Evolutionary conservation across 768 basidiomycete genomes (phyloP), one percentile per base, ranked within the genome.

Genomic region (Rhodotorula toruloides): DNA sequence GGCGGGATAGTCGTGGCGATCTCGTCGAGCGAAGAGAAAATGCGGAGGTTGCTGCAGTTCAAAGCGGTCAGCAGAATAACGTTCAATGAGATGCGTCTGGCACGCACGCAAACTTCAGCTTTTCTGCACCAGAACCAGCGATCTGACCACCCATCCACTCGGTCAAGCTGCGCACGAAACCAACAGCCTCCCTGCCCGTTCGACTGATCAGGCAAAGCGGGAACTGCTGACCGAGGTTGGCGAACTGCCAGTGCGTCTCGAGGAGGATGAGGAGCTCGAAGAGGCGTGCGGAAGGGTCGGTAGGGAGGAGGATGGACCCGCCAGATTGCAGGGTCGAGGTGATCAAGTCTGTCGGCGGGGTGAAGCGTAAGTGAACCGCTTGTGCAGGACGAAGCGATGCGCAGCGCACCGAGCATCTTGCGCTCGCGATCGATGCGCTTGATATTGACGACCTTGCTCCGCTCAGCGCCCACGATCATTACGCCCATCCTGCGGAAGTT

Each of bases 61-160:
- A 9, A 22, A 22, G 31, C 2, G 25, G 9, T 11, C 1, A 36
- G 34, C 13, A 9, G 31, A 8, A 17, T 29, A 9, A 21, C n/a
- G 9, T n/a, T 16, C 19, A 13, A 22, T 10, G 49, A 11, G 27
- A 25, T 9, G n/a, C 19, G 0, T 4, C 5, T 25, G 1, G 9
- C 19, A 74, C 85, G 61, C 61, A 92, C 92, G 84, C 85, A 80
- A 99, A 99, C 48, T 91, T 84, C 59, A 99, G 80, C 3, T 90
- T 76, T 63, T 80, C 79, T 58, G 81, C 79, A 47, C 83, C 81
- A 44, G 83, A 81, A 81, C 52, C 82, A 81, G 39, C 83, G 4
- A 90, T 87, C 21, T 90, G 91, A 1, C 96, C 94, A 16, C 96
- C 96, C 68, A 99, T 85, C 91, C 93, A 98, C 76, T 98, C 96